Conservation (phyloP, 768 basidiomycete genomes). For the Macrolepiota dolichaula region DNA sequence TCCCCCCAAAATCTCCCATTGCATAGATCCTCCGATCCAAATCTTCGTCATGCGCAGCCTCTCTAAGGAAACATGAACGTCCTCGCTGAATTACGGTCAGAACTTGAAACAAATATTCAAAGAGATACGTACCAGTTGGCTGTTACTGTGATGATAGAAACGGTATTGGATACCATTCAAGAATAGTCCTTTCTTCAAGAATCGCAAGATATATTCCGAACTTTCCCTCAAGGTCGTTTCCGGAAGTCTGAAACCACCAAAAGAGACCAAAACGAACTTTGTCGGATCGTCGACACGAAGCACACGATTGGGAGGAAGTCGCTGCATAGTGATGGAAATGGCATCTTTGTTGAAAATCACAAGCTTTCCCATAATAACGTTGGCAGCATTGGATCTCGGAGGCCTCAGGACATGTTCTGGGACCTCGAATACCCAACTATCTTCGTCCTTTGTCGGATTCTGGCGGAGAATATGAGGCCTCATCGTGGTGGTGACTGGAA, state of each 20-base stretch:
- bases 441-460: constrained; percentile 45
- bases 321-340: constrained; percentile 47
- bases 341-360: constrained; percentile 47
- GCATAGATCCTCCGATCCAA: constrained; percentile 55
- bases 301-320: constrained; percentile 57
- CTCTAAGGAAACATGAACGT: constrained; percentile 60
- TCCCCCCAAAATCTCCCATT: constrained; percentile 54
- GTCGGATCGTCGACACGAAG: constrained; percentile 51
- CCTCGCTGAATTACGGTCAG: constrained; percentile 37
- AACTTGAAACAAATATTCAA: not conserved
- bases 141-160: constrained; percentile 72
- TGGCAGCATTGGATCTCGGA: constrained; percentile 19
- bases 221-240: constrained; percentile 45
- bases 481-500: constrained; percentile 26
- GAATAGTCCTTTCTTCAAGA: constrained; percentile 53
- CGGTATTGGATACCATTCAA: constrained; percentile 60
- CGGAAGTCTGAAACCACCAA: constrained; percentile 48
- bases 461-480: constrained; percentile 31
- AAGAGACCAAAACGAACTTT: constrained; percentile 47
- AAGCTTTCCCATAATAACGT: constrained; percentile 37
- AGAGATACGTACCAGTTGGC: constrained; percentile 47
- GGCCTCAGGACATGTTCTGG: constrained; percentile 23
- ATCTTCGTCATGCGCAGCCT: constrained; percentile 50
- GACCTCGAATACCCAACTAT: constrained; percentile 47
- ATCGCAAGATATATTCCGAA: constrained; percentile 52